Conservation (phyloP, 768 basidiomycete genomes). For the Psilocybe tampanensis region DNA sequence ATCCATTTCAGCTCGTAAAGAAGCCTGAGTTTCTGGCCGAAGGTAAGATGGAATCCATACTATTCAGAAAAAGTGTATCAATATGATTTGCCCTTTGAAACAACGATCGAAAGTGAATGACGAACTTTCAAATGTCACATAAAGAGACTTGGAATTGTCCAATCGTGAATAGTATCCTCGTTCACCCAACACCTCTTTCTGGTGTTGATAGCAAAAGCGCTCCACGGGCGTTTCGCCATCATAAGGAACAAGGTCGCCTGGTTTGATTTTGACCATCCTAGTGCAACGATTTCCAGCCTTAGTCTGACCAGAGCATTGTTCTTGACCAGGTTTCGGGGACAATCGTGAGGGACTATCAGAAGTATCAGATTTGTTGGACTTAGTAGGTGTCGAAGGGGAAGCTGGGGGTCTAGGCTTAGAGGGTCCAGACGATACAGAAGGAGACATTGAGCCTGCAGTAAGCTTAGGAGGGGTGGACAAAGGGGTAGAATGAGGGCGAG, state of each 20-base stretch:
- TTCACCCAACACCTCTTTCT: conserved; percentile 51
- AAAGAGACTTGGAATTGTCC: conserved; percentile 41
- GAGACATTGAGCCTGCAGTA: conserved; percentile 22
- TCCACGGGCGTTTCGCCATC: conserved; percentile 34
- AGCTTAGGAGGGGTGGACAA: conserved; percentile 10
- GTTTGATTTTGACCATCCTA: conserved; percentile 53
- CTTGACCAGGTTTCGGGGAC: conserved; percentile 22
- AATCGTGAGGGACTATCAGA: conserved; percentile 13
- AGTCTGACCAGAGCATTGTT: conserved; percentile 69
- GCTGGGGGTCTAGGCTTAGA: background rate
- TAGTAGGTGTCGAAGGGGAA: conserved; percentile 15
- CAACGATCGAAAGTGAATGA: conserved; percentile 7
- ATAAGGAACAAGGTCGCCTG: conserved; percentile 24
- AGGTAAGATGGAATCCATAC: conserved; percentile 76
- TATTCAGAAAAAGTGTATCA: conserved; percentile 27
- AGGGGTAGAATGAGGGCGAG: conserved; percentile 37
- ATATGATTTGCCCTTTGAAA: too few species aligned
- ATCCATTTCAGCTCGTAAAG: conserved; percentile 49
- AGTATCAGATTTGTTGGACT: conserved; percentile 11
- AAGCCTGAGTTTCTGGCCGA: conserved; percentile 58
- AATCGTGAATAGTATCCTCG: conserved; percentile 61
- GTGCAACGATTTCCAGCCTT: conserved; percentile 64
- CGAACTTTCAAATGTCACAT: conserved; percentile 62
- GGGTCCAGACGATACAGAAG: conserved; percentile 10
- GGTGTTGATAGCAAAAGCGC: conserved; percentile 69